Evolutionary conservation across 2,329 filamentous ascomycete species (phyloP).

Genomic region (Chalara sp.): DNA sequence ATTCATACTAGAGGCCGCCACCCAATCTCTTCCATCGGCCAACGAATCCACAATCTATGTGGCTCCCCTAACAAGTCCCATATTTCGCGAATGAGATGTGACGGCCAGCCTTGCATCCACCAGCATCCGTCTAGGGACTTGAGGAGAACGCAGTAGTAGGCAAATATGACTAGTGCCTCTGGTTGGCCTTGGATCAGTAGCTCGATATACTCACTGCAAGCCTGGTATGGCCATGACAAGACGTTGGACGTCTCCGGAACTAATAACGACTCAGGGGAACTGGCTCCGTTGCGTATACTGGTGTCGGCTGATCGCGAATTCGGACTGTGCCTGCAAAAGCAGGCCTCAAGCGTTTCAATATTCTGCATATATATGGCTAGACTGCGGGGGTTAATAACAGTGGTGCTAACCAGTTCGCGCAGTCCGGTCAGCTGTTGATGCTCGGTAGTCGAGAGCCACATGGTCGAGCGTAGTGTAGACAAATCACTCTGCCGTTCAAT

Average conservation of each 20-base stretch:
- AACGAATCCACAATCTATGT: conserved; percentile 31
- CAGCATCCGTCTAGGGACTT: conserved; percentile 28
- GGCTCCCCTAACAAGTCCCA: conserved; percentile 31
- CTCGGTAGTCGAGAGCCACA: neutral
- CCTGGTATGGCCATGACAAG: too few relatives aligned
- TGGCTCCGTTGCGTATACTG: too few relatives aligned
- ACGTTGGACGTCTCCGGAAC: too few relatives aligned
- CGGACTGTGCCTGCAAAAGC: too few relatives aligned
- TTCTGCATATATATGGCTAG: too few relatives aligned
- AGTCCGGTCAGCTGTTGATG: conserved; percentile 14
- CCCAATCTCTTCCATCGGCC: conserved; percentile 26
- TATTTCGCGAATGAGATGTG: conserved; percentile 27
- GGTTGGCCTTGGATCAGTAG: conserved; percentile 28
- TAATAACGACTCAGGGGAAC: too few relatives aligned
- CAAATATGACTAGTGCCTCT: conserved; percentile 30
- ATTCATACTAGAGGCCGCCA: conserved; percentile 13
- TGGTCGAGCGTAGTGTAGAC: too few relatives aligned
- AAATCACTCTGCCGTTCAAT: too few relatives aligned
- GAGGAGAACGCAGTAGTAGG: conserved; percentile 29
- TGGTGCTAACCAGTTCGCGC: conserved; percentile 6
- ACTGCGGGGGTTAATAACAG: neutral
- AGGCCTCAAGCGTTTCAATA: too few relatives aligned
- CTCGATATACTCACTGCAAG: conserved; percentile 25
- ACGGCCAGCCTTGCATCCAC: conserved; percentile 33
- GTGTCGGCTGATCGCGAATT: too few relatives aligned